Evolutionary conservation across 441 rosid genomes (phyloP), one percentile per base, ranked within the genome.

Genomic region (Macaranga tanarius): DNA sequence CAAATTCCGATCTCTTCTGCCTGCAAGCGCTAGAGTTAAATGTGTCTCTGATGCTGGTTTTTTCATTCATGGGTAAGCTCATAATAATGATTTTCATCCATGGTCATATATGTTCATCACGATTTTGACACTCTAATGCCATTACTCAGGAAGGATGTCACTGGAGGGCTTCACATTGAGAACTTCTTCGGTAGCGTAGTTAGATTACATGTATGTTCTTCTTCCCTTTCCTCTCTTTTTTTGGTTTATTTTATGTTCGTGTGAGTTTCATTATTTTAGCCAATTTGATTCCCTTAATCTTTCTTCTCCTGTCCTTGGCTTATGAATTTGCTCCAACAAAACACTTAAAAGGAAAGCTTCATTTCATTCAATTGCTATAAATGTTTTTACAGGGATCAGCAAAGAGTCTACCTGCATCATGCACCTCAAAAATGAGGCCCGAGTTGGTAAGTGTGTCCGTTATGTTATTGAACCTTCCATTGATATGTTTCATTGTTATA

Each of bases 41-140:
- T 95, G 98, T 78, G 83, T 95, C 20, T 89, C 98, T 62, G 99
- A 95, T 82, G 99, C 98, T 77, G 97, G 99, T 42, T 92, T 85
- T 79, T 95, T 95, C 65, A 85, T 95, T 79, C 90, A 92, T 62
- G 87, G 82, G 99, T 95, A 90, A 63, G 62, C 48, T 71, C 75
- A 8, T 45, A 16, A 13, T 6, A n/a, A 2, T 12, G 17, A 47
- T 9, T 20, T 31, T 47, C 22, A 13, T 22, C 11, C 16, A 31
- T 19, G n/a, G 22, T 7, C 16, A 12, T 4, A 9, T 40, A 34
- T 1, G 15, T 38, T 19, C 22, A 2, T n/a, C 1, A 5, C 10
- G n/a, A 75, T 70, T 50, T 45, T 75, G 38, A 73, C 54, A 38
- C 48, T 23, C 7, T 13, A 28, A 15, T 28, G 40, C 51, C 72